These are phyloP conservation scores for Populus hybrid DNA, from an alignment of 441 rosid species.

Conservation along the genomic window DNA sequence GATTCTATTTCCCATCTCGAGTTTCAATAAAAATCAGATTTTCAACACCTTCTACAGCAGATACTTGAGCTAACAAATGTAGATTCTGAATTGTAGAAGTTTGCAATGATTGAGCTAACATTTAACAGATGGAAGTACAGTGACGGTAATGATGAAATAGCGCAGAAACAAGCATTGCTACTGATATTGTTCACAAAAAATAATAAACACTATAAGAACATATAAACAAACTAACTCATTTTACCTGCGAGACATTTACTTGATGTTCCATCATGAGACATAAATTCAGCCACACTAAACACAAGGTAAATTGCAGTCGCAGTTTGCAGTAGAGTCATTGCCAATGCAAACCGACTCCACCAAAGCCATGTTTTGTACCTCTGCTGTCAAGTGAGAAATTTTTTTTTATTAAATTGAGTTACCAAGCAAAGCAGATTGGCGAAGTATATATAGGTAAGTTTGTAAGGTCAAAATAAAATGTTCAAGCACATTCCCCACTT, in stretches of 20 bases:
- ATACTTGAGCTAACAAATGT: background rate
- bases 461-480: background rate
- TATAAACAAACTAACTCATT: background rate
- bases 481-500: background rate
- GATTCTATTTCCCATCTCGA: background rate
- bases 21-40: background rate
- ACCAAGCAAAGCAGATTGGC: background rate
- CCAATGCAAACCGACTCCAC: conserved; percentile 65
- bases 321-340: conserved; percentile 60
- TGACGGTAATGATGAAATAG: background rate
- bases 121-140: background rate
- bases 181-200: background rate
- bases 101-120: background rate
- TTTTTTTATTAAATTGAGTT: background rate
- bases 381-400: conserved; percentile 38
- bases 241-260: conserved; percentile 62
- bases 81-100: too few relatives aligned
- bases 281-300: conserved; percentile 41
- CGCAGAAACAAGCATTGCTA: background rate
- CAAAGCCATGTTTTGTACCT: conserved; percentile 79
- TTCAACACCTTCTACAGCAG: background rate
- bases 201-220: background rate
- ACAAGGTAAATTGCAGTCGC: conserved; percentile 61
- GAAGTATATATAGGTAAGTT: background rate
- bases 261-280: conserved; percentile 43